Evolutionary conservation across 1,284 basidiomycete species (phyloP), one percentile per base, ranked within the genome.

Genomic region (Cutaneotrichosporon dermatis): DNA sequence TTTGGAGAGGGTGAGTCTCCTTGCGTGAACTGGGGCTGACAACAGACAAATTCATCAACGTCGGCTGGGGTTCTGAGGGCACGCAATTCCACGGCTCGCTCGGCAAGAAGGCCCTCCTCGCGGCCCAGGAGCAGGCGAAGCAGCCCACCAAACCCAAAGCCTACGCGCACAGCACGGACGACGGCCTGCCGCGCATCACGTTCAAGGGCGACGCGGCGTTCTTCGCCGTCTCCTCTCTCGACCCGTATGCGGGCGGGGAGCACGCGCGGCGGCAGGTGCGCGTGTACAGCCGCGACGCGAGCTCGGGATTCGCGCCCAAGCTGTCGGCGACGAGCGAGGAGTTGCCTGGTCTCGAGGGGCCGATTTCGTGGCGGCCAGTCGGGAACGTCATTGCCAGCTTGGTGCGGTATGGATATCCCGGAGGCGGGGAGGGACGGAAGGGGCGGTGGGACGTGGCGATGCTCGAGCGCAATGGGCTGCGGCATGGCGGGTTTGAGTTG

Each of bases 1-100:
- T 94, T 93, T 66, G 95, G 95, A 46, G 87, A 93, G 82, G 89
- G 90, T 87, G 51, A 52, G 76, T 63, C 33, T 4, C 16, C 34
- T 53, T 41, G 58, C 45, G 51, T 33, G 10, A 2, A 5, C 6
- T n/a, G n/a, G n/a, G n/a, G 55, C 65, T 70, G 53, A 69, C 40
- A n/a, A 2, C 68, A 92, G 92, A 92, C 74, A 85, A 86, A 43
- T 91, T 90, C 6, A 91, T 97, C 69, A 91, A 94, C 67, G 90
- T 98, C 57, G 96, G 96, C 8, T 99, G 96, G 96, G 96, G 96
- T 36, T 91, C 90, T 4, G 96, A 95, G 72, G 84, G 89, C 69
- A 99, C 96, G 0, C 96, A 99, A 74, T 99, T 99, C 74, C 94
- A 98, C 69, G 96, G 96, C 11, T 94, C 92, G 0, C 82, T 93